Base-by-base conservation (phyloP, 2,329 filamentous ascomycete species). In the Neoscytalidium dimidiatum region DNA sequence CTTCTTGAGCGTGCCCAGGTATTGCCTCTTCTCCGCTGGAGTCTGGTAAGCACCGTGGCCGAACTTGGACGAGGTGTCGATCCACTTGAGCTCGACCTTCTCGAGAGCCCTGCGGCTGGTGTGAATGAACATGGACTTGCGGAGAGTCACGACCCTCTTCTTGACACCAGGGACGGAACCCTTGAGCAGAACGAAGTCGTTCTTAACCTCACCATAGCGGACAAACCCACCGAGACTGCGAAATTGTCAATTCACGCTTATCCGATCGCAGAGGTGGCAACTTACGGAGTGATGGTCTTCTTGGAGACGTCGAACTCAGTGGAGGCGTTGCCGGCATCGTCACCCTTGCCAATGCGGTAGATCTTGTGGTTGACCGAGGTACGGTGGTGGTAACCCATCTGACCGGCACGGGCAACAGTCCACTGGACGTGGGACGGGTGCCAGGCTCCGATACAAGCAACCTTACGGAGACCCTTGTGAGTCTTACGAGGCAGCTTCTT, bases 401-500 rank as follows among this genome's bases (percentile, higher is more conserved):
- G 95, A 97, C 95, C 95, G 72, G 95, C 95, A 91, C 95, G 95
- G 81, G 94, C 95, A 86, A 99, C 95, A 82, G 95, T 99, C 95
- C 95, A 99, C 88, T 99, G 95, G 84, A 99, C 95, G 92, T 99
- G 95, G 84, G 92, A 93, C 80, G 95, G 95, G 88, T 99, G 95
- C 95, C 95, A 99, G 77, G 95, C 95, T 92, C 95, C 95, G 83
- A 99, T 99, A 97, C 95, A 99, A 80, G 95, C 95, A 77, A 99
- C 94, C 92, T 99, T 99, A 80, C 95, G 91, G 80, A 99, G 93
- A 97, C 95, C 95, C 91, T 99, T 99, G 92, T 99, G 95, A 69
- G 95, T 99, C 93, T 99, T 99, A 82, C 95, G 92, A 75, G 95
- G 95, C 79, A 99, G 92, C 92, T 98, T 99, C 92, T 97, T 99